phyloP scores from a whole-genome alignment of 2,329 filamentous ascomycete species.

The Fusarium sulawesiense region DNA sequence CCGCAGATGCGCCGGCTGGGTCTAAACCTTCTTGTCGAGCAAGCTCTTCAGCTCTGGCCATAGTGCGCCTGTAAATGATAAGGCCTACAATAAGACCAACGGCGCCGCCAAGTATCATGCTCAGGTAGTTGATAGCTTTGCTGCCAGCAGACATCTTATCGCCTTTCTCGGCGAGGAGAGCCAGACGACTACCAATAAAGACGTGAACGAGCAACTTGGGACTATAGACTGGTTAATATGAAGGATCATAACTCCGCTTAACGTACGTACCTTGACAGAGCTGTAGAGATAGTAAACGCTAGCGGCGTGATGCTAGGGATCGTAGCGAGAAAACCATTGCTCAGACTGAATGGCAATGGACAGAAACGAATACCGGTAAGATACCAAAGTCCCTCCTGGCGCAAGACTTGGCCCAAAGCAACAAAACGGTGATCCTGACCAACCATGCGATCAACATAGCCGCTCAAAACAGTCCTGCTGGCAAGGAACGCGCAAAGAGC shows the following conservation, averaged over 20 bases:
- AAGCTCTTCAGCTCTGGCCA: slow-evolving; percentile 70
- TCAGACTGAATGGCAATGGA: slow-evolving; percentile 90
- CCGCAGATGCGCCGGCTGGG: slow-evolving; percentile 41
- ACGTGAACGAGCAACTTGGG: slow-evolving; percentile 93
- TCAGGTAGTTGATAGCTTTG: slow-evolving; percentile 84
- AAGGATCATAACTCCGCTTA: neutral
- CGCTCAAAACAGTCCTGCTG: slow-evolving; percentile 80
- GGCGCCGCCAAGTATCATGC: slow-evolving; percentile 77
- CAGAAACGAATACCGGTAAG: slow-evolving; percentile 93
- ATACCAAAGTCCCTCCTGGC: slow-evolving; percentile 89
- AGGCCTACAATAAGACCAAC: slow-evolving; percentile 82
- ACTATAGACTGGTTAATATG: slow-evolving; percentile 49
- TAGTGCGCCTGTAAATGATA: slow-evolving; percentile 82
- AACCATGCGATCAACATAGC: slow-evolving; percentile 83
- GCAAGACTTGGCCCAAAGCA: slow-evolving; percentile 86
- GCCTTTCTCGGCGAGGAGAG: slow-evolving; percentile 82
- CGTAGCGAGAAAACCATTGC: slow-evolving; percentile 93
- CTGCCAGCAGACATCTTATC: slow-evolving; percentile 84
- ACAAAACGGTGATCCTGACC: slow-evolving; percentile 88
- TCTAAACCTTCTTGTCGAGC: slow-evolving; percentile 57
- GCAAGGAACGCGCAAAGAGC: slow-evolving; percentile 83
- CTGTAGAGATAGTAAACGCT: slow-evolving; percentile 84
- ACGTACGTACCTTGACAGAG: slow-evolving; percentile 69
- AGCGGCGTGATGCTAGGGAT: slow-evolving; percentile 86
- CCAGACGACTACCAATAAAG: slow-evolving; percentile 89